Conservation (phyloP, 306 rosid genomes). For the Begonia loranthoides region DNA sequence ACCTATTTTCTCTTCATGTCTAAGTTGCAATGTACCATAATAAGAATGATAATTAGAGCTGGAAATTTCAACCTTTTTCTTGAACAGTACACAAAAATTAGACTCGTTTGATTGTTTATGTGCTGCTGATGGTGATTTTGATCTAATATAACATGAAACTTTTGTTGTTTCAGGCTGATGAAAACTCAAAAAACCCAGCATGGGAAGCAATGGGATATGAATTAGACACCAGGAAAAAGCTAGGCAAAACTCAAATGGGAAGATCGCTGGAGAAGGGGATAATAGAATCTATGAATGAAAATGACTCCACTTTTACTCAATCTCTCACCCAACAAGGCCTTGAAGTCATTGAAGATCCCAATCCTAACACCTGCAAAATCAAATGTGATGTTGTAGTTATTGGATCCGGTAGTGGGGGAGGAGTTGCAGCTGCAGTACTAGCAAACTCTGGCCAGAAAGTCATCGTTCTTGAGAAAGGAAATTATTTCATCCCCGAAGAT, state of each 20-base stretch:
- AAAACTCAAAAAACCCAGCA: slow-evolving; percentile 31
- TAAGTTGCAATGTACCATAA: too few relatives aligned
- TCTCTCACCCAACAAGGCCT: slow-evolving; percentile 59
- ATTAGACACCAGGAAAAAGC: slow-evolving; percentile 35
- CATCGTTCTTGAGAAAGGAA: slow-evolving; percentile 70
- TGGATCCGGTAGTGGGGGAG: slow-evolving; percentile 95
- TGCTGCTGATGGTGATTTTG: not conserved
- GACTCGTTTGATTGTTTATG: not conserved
- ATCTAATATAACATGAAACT: not conserved
- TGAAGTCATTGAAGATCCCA: slow-evolving; percentile 32
- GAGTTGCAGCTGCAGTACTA: slow-evolving; percentile 92
- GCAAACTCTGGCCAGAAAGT: slow-evolving; percentile 78
- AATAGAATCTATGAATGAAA: slow-evolving; percentile 42
- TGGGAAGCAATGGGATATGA: slow-evolving; percentile 71
- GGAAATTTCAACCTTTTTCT: not conserved
- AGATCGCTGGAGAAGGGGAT: slow-evolving; percentile 74
- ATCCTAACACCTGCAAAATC: slow-evolving; percentile 36
- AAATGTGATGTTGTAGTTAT: slow-evolving; percentile 76
- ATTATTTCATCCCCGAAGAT: slow-evolving; percentile 62
- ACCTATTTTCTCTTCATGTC: too few relatives aligned
- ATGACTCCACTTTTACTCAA: slow-evolving; percentile 30
- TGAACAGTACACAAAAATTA: too few relatives aligned
- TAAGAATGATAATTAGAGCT: not conserved
- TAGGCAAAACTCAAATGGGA: slow-evolving; percentile 19
- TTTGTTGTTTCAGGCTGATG: slow-evolving; percentile 34